Base-by-base conservation (phyloP, 2,329 filamentous ascomycete species). In the Aspergillus costaricaensis region DNA sequence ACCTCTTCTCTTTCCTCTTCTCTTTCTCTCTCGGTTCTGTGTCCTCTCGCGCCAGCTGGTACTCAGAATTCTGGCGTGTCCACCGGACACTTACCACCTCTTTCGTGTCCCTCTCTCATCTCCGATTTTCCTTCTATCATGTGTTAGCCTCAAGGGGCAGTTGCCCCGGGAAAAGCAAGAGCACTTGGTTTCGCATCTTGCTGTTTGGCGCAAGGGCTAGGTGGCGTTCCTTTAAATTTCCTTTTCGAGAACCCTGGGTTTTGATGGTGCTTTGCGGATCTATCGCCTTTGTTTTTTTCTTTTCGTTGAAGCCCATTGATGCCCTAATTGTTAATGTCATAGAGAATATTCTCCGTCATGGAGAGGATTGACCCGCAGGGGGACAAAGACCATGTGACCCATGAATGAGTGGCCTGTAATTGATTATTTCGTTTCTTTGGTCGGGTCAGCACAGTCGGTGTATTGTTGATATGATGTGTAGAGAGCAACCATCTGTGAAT, bases 281-380 rank as follows among this genome's bases (percentile, higher is more conserved):
- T 47, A 10, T 48, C 43, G 32, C 36, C 48, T 59, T 8, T 47
- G 10, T 57, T 59, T 44, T 59, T 54, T 59, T 54, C 21, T 55
- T 58, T 53, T 50, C 27, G 47, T 38, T 19, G 15, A 47, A 55
- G 19, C 52, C 53, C 51, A 58, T 59, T 36, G 56, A 62, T 61
- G 58, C 51, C 58, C 48, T 67, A 68, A 67, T 67, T 61, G 58
- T 59, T 67, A 68, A 67, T 68, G 61, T 58, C 57, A 64, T 67
- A 68, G 60, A 67, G 39, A 54, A 48, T 57, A 57, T 55, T n/a
- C 32, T 54, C 48, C 27, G 36, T 54, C 19, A 56, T 49, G 48
- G 49, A 58, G 27, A 32, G 27, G 39, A 17, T 51, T 47, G 5
- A 39, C 15, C 12, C 21, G 25, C 32, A 36, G n/a, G 50, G 23